Conservation (phyloP, 2,329 filamentous ascomycete genomes). For the Ceratocystis albifundus region DNA sequence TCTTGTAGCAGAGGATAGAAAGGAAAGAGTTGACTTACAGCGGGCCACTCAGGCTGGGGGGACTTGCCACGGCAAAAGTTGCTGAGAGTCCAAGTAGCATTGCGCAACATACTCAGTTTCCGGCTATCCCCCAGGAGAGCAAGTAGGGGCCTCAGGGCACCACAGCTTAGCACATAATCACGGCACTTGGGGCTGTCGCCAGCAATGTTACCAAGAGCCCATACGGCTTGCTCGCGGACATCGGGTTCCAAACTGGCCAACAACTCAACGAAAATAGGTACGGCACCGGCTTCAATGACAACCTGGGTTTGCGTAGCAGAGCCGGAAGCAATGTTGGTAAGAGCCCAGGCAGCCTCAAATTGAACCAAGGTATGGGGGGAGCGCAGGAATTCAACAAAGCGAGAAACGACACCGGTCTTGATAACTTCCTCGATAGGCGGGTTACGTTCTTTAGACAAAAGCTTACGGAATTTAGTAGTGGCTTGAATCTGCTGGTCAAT, state of each 20-base stretch:
- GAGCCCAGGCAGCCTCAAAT: conserved; percentile 96
- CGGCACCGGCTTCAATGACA: conserved; percentile 93
- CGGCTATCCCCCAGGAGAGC: conserved; percentile 88
- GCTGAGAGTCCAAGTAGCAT: conserved; percentile 97
- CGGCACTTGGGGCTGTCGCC: conserved; percentile 96
- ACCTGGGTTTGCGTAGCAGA: conserved; percentile 97
- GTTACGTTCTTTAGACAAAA: conserved; percentile 96
- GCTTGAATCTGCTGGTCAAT: conserved; percentile 96
- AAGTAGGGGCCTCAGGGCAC: conserved; percentile 81
- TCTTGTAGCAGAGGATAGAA: not conserved
- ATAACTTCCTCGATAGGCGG: conserved; percentile 98
- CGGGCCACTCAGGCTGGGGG: conserved; percentile 94
- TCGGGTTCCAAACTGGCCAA: conserved; percentile 92
- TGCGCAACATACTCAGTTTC: conserved; percentile 97
- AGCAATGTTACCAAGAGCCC: conserved; percentile 97
- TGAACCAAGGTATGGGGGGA: conserved; percentile 97
- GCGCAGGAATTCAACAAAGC: conserved; percentile 95
- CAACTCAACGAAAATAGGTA: conserved; percentile 96
- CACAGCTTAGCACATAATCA: conserved; percentile 86
- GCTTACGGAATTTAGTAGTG: conserved; percentile 96
- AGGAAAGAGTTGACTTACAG: conserved; percentile 48
- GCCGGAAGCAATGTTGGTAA: conserved; percentile 98
- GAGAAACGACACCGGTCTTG: conserved; percentile 92
- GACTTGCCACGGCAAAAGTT: conserved; percentile 99
- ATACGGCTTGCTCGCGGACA: conserved; percentile 95